Evolutionary conservation across 208 protist genomes (phyloP).

Genomic region (Leishmania major): DNA sequence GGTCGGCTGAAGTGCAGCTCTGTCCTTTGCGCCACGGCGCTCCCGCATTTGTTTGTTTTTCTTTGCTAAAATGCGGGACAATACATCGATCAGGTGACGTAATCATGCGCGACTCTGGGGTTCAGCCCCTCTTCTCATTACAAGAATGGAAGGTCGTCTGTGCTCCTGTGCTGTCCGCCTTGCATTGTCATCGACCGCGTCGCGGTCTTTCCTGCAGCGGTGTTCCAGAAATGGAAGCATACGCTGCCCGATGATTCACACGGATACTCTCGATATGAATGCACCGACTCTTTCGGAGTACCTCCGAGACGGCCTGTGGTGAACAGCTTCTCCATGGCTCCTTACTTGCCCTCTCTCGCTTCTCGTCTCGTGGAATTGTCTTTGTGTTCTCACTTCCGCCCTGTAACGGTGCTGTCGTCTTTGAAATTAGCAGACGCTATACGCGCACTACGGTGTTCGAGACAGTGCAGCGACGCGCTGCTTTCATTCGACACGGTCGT

Average conservation of each 20-base stretch:
- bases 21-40: not conserved
- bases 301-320: too few species aligned
- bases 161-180: not conserved
- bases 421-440: too few species aligned
- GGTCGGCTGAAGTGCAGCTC: not conserved
- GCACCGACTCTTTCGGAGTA: not conserved
- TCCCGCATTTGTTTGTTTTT: not conserved
- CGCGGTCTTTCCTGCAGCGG: not conserved
- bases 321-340: not conserved
- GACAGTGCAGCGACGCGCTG: not conserved
- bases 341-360: constrained; percentile 3
- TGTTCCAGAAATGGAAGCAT: not conserved
- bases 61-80: not conserved
- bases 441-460: not conserved
- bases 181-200: not conserved
- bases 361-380: not conserved
- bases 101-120: not conserved
- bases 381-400: not conserved
- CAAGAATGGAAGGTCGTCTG: not conserved
- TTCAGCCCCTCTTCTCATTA: not conserved
- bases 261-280: not conserved
- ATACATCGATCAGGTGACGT: too few species aligned
- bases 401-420: not conserved
- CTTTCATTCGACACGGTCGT: not conserved
- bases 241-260: not conserved